Evolutionary conservation across 805 yeast genomes (phyloP).

Genomic region (Tanozyma kutaoensis): DNA sequence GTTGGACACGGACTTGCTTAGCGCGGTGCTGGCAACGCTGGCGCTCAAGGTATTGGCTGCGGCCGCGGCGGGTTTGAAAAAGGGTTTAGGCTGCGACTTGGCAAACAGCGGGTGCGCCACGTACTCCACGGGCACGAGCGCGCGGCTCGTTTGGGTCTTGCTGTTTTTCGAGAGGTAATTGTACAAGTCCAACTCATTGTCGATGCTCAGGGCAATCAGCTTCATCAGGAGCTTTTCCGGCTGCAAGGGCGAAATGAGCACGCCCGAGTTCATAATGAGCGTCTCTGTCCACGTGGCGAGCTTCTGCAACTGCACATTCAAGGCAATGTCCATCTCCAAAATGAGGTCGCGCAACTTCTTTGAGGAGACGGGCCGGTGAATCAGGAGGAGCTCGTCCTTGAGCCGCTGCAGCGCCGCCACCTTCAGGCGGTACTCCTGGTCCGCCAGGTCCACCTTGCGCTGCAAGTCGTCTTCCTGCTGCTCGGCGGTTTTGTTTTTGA

Average conservation of each 20-base stretch:
- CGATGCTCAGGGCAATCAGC: constrained; percentile 60
- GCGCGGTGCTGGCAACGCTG: no score
- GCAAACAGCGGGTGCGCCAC: constrained; percentile 55
- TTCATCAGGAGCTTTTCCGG: constrained; percentile 53
- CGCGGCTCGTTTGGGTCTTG: constrained; percentile 23
- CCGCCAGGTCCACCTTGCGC: constrained; percentile 71
- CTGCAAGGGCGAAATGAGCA: constrained; percentile 65
- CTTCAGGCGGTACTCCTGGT: constrained; percentile 70
- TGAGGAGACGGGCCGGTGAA: constrained; percentile 68
- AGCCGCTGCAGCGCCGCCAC: constrained; percentile 61
- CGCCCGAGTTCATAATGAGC: constrained; percentile 71
- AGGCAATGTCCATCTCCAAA: constrained; percentile 80
- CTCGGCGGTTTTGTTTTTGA: constrained; percentile 66
- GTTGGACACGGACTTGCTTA: no score
- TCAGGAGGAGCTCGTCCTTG: constrained; percentile 58
- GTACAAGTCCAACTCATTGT: constrained; percentile 74
- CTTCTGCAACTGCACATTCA: constrained; percentile 78
- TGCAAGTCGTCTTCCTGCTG: constrained; percentile 87
- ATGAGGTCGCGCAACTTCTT: constrained; percentile 63
- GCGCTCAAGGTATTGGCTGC: background rate
- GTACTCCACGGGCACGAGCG: constrained; percentile 56
- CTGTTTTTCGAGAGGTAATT: constrained; percentile 43
- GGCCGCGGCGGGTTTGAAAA: constrained; percentile 11
- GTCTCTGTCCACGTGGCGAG: constrained; percentile 84
- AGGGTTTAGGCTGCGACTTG: constrained; percentile 18